These are phyloP conservation scores for Cenchrus purpureus DNA, from an alignment of 176 grass and related monocot genomes.

Conservation along the genomic window DNA sequence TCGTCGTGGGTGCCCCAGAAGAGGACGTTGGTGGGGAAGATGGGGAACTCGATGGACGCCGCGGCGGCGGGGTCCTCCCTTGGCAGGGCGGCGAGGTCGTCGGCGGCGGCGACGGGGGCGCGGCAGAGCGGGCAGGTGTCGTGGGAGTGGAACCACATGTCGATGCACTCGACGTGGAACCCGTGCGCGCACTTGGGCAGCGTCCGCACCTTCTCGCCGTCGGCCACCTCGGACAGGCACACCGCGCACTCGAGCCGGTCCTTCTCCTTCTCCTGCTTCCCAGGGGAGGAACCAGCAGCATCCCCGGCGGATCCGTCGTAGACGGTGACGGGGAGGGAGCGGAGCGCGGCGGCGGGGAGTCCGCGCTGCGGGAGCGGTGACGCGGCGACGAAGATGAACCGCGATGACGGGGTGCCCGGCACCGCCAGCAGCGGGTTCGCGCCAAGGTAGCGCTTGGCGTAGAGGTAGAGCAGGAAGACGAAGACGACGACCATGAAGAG, in stretches of 20 bases:
- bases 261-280: constrained; percentile 18
- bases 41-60: constrained; percentile 39
- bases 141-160: constrained; percentile 97
- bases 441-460: constrained; percentile 67
- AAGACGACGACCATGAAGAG: constrained; percentile 83
- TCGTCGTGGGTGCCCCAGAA: constrained; percentile 76
- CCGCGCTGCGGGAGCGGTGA: constrained; percentile 47
- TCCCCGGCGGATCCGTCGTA: background rate
- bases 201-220: constrained; percentile 73
- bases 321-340: constrained; percentile 18
- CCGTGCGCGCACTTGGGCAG: constrained; percentile 86
- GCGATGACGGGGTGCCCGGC: constrained; percentile 3
- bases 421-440: constrained; percentile 20
- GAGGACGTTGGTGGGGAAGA: constrained; percentile 76
- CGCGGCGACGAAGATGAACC: constrained; percentile 47
- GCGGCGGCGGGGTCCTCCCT: constrained; percentile 47
- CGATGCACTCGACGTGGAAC: constrained; percentile 89
- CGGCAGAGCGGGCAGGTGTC: constrained; percentile 92
- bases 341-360: constrained; percentile 39
- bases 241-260: constrained; percentile 75
- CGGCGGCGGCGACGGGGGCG: constrained; percentile 51
- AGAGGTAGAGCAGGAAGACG: constrained; percentile 92
- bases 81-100: constrained; percentile 34
- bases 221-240: constrained; percentile 74
- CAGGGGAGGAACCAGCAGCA: background rate